Percentiles rank a stretch among this genome's conserved stretches.
Evolutionary conservation across 495 filamentous ascomycete species (phyloP).

Genomic region (Penicillium soppii): DNA sequence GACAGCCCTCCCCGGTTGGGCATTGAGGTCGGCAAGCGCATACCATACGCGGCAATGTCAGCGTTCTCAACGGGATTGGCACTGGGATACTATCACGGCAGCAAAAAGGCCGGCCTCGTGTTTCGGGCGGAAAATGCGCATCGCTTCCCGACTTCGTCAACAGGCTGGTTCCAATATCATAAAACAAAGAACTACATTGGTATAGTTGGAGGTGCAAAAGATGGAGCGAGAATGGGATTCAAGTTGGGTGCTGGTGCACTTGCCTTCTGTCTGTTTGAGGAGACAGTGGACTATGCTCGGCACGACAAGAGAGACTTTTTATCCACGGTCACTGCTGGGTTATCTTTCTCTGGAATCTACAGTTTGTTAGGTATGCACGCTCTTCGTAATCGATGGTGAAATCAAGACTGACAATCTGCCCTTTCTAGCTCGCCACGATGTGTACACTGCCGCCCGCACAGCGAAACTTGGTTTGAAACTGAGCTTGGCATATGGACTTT

Average conservation of each 20-base stretch:
- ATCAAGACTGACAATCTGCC: conserved; percentile 13
- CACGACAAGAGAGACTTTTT: conserved; percentile 65
- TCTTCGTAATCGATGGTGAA: conserved; percentile 2
- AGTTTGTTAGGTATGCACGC: conserved; percentile 73
- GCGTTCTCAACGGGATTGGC: conserved; percentile 64
- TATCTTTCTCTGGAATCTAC: conserved; percentile 81
- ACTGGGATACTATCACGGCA: conserved; percentile 72
- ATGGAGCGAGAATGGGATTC: conserved; percentile 74
- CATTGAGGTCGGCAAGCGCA: conserved; percentile 60
- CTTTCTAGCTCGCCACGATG: conserved; percentile 70
- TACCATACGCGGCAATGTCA: conserved; percentile 57
- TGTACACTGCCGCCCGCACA: conserved; percentile 79
- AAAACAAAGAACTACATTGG: conserved; percentile 93
- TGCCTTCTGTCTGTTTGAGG: conserved; percentile 74
- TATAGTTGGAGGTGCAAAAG: conserved; percentile 68
- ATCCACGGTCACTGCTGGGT: conserved; percentile 74
- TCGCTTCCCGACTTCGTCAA: conserved; percentile 73
- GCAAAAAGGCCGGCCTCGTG: conserved; percentile 67
- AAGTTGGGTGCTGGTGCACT: conserved; percentile 63
- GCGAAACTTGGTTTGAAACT: conserved; percentile 75
- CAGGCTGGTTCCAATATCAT: conserved; percentile 96
- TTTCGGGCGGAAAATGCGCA: conserved; percentile 97
- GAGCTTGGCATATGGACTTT: conserved; percentile 76
- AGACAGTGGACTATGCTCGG: conserved; percentile 76
- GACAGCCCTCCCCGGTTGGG: conserved; percentile 57